Conservation (phyloP, 2,329 filamentous ascomycete species). For the Tothia fuscella region DNA sequence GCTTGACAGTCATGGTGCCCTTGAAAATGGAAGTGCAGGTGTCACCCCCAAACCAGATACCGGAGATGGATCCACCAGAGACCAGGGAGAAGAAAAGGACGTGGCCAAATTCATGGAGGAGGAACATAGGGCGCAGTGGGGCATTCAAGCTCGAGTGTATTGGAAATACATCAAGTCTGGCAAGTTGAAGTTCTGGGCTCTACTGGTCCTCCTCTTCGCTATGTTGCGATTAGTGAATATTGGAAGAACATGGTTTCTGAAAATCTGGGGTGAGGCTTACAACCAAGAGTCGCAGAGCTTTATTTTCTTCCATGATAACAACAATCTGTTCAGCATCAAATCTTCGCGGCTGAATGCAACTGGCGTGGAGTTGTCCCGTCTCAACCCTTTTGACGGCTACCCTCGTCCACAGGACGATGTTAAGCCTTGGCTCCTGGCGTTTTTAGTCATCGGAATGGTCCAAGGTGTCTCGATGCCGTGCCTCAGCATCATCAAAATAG, state of each 20-base stretch:
- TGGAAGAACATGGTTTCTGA: conserved; percentile 66
- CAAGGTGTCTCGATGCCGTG: conserved; percentile 39
- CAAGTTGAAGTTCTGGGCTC: conserved; percentile 58
- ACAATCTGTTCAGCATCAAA: conserved; percentile 4
- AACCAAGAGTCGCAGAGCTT: conserved; percentile 18
- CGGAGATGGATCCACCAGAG: not conserved
- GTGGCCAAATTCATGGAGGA: conserved; percentile 68
- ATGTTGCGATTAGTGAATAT: conserved; percentile 54
- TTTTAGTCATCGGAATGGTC: conserved; percentile 51
- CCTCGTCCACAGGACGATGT: conserved; percentile 58
- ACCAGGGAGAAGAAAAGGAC: conserved; percentile 21
- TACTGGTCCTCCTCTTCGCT: conserved; percentile 50
- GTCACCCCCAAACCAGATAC: conserved; percentile 6
- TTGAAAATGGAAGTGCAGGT: conserved; percentile 10
- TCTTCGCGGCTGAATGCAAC: conserved; percentile 1
- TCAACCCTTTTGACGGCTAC: conserved; percentile 24
- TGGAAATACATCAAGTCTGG: conserved; percentile 79
- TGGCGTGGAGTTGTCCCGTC: conserved; percentile 13
- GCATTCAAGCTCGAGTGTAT: conserved; percentile 65
- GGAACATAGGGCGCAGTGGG: conserved; percentile 60
- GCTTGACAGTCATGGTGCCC: not conserved
- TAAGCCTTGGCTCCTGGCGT: conserved; percentile 60
- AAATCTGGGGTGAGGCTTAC: conserved; percentile 77
- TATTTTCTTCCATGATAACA: not conserved
- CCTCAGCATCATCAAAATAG: conserved; percentile 36